Evolutionary conservation across 148 eudicot genomes (phyloP), one percentile per base, ranked within the genome.

Genomic region (Hydrangea macrophylla): DNA sequence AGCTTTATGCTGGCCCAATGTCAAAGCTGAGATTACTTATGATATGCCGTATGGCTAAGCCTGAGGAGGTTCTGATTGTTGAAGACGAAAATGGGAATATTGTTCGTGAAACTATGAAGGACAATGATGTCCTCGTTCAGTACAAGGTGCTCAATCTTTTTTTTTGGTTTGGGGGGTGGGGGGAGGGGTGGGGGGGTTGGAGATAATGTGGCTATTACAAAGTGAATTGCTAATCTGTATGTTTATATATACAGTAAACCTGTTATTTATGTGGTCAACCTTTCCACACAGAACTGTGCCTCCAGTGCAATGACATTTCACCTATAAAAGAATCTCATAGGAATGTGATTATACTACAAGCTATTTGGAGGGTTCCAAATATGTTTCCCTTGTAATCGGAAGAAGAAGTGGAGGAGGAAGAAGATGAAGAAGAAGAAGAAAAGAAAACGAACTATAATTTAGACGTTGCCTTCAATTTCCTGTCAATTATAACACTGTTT

Each of bases 11-110:
- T 56, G 86, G 64, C 50, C 84, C 97, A 27, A 85, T 86, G 96
- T 95, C 99, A 22, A 95, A 91, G 77, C 76, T 95, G 75, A 92
- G 99, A 59, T 68, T 86, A 74, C 74, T 95, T 51, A 95, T 95
- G 99, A 87, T 95, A 25, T 84, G 90, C 65, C 97, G 99, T 58
- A 95, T 95, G 99, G 99, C 97, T 44, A 95, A 95, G 82, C 99
- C 97, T 60, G 99, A 95, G 83, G 99, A 95, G 74, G 99, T 95
- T 78, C 83, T 95, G 60, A 92, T 95, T 78, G 97, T 95, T 65
- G 99, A 95, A 77, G 99, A 95, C 73, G 99, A 95, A 83, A 95
- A 95, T 84, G 99, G 99, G 62, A 95, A 95, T 80, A 95, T 95
- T 69, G 99, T 91, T 66, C 97, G 99, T 56, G 99, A 95, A 66